These are phyloP conservation scores for Phallus indusiatus DNA, from an alignment of 768 basidiomycete genomes.

Conservation along the genomic window DNA sequence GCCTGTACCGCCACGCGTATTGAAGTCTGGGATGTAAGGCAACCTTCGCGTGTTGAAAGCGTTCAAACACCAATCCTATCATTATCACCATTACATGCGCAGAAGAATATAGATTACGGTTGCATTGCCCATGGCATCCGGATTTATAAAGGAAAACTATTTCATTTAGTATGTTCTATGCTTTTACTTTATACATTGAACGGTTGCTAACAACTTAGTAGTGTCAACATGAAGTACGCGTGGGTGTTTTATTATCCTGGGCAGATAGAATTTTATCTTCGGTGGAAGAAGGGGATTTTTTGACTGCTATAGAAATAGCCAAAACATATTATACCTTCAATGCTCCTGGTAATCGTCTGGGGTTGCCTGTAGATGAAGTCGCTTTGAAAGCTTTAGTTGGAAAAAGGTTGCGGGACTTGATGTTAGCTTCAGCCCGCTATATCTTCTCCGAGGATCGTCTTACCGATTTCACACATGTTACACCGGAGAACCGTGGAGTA, in stretches of 20 bases:
- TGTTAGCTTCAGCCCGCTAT: constrained; percentile 81
- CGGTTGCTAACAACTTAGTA: constrained; percentile 19
- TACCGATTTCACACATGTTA: constrained; percentile 77
- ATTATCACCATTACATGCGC: constrained; percentile 19
- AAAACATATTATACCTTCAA: constrained; percentile 72
- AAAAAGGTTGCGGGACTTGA: constrained; percentile 67
- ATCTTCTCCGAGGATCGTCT: constrained; percentile 94
- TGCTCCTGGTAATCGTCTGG: constrained; percentile 79
- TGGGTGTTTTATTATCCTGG: constrained; percentile 88
- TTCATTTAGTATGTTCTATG: constrained; percentile 71
- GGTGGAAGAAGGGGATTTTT: constrained; percentile 80
- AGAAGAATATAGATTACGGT: not conserved
- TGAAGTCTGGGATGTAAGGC: constrained; percentile 59
- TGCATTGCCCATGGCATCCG: constrained; percentile 59
- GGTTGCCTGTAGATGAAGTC: constrained; percentile 61
- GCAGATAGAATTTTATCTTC: constrained; percentile 81
- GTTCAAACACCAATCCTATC: constrained; percentile 46
- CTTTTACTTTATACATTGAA: constrained; percentile 4
- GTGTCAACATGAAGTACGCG: constrained; percentile 59
- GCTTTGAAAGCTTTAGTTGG: constrained; percentile 58
- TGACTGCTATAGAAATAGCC: constrained; percentile 81
- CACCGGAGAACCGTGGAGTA: constrained; percentile 79
- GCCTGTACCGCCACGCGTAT: constrained; percentile 48
- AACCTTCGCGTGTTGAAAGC: constrained; percentile 50
- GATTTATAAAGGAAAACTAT: constrained; percentile 85